Evolutionary conservation across 768 basidiomycete genomes (phyloP).

Genomic region (Boletus reticuloceps): DNA sequence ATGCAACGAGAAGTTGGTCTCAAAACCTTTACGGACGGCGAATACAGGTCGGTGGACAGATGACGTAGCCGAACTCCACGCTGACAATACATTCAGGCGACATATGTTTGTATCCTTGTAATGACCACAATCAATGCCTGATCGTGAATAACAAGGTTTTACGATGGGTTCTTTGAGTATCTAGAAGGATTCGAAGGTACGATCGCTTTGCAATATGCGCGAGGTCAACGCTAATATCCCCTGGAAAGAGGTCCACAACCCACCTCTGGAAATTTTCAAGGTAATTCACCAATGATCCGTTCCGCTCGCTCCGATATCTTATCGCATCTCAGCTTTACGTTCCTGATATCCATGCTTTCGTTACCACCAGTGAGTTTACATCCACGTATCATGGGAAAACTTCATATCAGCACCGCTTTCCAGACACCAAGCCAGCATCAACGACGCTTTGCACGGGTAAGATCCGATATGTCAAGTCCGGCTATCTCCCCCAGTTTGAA

Average conservation of each 20-base stretch:
- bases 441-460: constrained; percentile 46
- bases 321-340: constrained; percentile 21
- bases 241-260: constrained; percentile 19
- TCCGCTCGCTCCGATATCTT: neutral
- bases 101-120: constrained; percentile 19
- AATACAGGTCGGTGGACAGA: constrained; percentile 32
- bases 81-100: constrained; percentile 17
- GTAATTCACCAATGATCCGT: neutral
- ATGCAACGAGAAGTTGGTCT: constrained; percentile 42
- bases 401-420: neutral
- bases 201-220: neutral
- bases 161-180: constrained; percentile 28
- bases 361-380: constrained; percentile 12
- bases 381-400: neutral
- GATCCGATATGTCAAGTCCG: constrained; percentile 57
- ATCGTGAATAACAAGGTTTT: constrained; percentile 19
- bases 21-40: constrained; percentile 42
- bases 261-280: constrained; percentile 27
- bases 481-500: constrained; percentile 64
- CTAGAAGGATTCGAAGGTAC: constrained; percentile 27
- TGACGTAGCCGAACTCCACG: neutral
- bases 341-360: constrained; percentile 23
- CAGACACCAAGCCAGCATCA: constrained; percentile 20
- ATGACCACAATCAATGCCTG: neutral
- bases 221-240: neutral